phyloP scores from a whole-genome alignment of 2,329 filamentous ascomycete genomes.

The Onygenales sp. region DNA sequence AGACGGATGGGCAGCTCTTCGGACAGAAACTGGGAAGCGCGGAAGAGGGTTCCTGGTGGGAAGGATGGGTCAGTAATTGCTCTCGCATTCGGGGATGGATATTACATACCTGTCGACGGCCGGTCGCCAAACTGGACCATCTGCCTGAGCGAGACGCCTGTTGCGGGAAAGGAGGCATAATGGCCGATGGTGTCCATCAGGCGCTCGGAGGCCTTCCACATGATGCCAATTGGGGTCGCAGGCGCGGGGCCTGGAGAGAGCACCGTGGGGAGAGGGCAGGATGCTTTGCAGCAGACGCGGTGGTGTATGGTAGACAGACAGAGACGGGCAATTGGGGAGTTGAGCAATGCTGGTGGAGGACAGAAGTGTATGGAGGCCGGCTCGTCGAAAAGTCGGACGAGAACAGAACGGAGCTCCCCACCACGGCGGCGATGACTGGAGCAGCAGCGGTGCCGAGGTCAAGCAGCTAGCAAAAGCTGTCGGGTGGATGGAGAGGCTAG shows the following conservation, averaged over 20 bases:
- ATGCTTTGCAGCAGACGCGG: neutral
- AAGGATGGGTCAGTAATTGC: neutral
- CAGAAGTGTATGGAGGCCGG: no score
- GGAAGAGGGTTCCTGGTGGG: slow-evolving; percentile 77
- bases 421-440: slow-evolving; percentile 3
- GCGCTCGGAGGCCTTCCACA: slow-evolving; percentile 88
- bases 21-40: slow-evolving; percentile 94
- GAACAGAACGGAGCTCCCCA: slow-evolving; percentile 12
- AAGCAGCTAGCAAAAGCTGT: neutral
- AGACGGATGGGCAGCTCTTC: slow-evolving; percentile 96
- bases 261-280: neutral
- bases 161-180: slow-evolving; percentile 94
- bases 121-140: slow-evolving; percentile 98
- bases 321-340: neutral
- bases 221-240: slow-evolving; percentile 29
- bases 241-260: neutral
- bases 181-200: slow-evolving; percentile 97
- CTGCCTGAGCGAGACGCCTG: slow-evolving; percentile 89
- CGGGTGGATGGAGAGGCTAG: neutral
- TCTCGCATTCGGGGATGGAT: neutral
- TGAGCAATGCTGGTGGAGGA: neutral
- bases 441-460: slow-evolving; percentile 10
- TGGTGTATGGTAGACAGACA: neutral
- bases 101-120: slow-evolving; percentile 67
- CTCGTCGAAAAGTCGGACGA: neutral